Evolutionary conservation across 257 asterid species (phyloP).

Genomic region (Schizonepeta tenuifolia): DNA sequence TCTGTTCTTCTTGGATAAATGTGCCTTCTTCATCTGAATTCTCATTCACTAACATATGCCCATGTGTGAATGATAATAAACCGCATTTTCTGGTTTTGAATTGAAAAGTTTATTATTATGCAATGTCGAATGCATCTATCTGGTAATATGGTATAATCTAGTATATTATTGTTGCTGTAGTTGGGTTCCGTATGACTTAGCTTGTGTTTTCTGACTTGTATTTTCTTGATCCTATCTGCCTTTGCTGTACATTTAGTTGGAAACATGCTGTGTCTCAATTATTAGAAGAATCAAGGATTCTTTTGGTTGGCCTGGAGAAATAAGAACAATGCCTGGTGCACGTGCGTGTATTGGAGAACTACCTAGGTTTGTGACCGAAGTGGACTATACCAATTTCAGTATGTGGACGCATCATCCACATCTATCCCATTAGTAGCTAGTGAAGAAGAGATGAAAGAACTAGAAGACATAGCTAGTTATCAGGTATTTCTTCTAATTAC

Average conservation of each 20-base stretch:
- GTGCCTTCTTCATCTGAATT: neutral
- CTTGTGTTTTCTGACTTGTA: neutral
- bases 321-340: slow-evolving; percentile 41
- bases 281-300: slow-evolving; percentile 63
- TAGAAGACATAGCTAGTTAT: slow-evolving; percentile 83
- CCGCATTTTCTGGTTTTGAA: slow-evolving; percentile 2
- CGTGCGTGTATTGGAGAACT: slow-evolving; percentile 71
- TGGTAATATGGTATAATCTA: too few relatives aligned
- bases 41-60: slow-evolving; percentile 16
- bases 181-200: neutral
- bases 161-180: neutral
- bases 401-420: slow-evolving; percentile 43
- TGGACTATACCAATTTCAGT: slow-evolving; percentile 40
- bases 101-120: neutral
- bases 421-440: slow-evolving; percentile 42
- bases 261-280: slow-evolving; percentile 54
- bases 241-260: slow-evolving; percentile 53
- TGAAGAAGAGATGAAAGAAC: slow-evolving; percentile 58
- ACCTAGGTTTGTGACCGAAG: slow-evolving; percentile 54
- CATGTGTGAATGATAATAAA: neutral
- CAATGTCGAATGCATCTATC: too few relatives aligned
- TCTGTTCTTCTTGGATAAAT: neutral
- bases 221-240: slow-evolving; percentile 17
- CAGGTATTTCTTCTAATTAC: slow-evolving; percentile 54
- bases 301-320: slow-evolving; percentile 79